Evolutionary conservation across 2,329 filamentous ascomycete genomes (phyloP), one percentile per base, ranked within the genome.

Genomic region (Erysiphe pulchra): DNA sequence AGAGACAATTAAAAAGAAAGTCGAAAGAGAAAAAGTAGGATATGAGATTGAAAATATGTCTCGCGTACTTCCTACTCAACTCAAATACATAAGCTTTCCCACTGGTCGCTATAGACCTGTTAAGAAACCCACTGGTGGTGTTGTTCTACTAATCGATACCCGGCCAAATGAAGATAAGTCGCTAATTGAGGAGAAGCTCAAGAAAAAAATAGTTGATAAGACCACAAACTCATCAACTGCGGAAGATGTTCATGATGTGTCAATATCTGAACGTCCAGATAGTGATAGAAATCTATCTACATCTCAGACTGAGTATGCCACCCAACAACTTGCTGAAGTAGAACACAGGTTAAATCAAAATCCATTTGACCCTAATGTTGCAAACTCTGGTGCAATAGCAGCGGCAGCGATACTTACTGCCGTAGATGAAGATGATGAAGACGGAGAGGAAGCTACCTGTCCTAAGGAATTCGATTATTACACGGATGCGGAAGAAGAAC

Each of bases 31-130:
- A 66, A 95, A 93, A 72, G 73, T 92, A 48, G 90, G 90, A 53
- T 94, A 90, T 60, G 85, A 94, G 51, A 72, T 98, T 50, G 82
- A 90, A 59, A 98, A 98, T 67, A 92, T 98, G 84, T 92, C 81
- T 46, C 75, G 90, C 55, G 85, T 98, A 33, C 73, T 98, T 42
- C 90, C 86, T 1, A 74, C 75, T 42, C 90, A 98, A 65, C 73
- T 95, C 57, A 93, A 92, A 67, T 94, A 87, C 61, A 83, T 98
- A 57, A 92, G 76, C 61, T 93, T 98, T 69, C 75, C 83, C 43
- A 73, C 82, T 51, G 81, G 82, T 41, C 77, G 92, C 54, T 98
- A 94, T 63, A 83, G 81, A 68, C 87, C 90, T 33, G 86, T 95
- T 49, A 83, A 82, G 66, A 77, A 92, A 80, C 83, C 87, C 50